Conservation (phyloP, 2,329 filamentous ascomycete genomes). For the Epichloe gansuensis region DNA sequence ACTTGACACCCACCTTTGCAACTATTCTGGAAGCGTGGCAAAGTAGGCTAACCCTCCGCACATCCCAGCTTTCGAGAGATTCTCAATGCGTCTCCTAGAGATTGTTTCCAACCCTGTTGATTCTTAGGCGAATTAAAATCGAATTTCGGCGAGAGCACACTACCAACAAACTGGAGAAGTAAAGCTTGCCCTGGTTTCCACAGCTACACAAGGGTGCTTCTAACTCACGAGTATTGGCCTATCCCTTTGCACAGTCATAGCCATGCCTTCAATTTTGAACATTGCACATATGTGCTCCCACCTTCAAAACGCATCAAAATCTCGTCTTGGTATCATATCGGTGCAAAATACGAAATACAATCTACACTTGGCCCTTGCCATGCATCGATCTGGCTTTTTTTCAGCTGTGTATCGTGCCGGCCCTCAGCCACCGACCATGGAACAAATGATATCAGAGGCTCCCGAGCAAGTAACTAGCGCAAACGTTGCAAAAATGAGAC, state of each 20-base stretch:
- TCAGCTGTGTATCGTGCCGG: conserved; percentile 64
- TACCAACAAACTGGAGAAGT: no score
- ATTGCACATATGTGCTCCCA: conserved; percentile 77
- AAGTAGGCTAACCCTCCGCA: no score
- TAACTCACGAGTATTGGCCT: background rate
- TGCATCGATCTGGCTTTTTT: conserved; percentile 75
- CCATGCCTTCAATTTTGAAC: conserved; percentile 45
- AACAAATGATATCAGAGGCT: conserved; percentile 30
- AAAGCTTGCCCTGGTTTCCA: no score
- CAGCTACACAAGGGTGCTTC: no score
- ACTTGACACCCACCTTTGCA: no score
- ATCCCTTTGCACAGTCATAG: conserved; percentile 4
- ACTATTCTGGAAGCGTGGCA: no score
- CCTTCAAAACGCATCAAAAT: conserved; percentile 76
- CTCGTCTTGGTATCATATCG: conserved; percentile 74
- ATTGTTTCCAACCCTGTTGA: no score
- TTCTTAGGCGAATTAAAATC: no score
- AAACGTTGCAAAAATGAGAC: conserved; percentile 60
- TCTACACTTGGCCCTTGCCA: conserved; percentile 58
- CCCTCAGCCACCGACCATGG: conserved; percentile 36
- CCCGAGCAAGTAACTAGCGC: conserved; percentile 48
- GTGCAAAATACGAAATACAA: conserved; percentile 71
- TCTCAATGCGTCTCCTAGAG: no score
- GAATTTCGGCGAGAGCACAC: no score
- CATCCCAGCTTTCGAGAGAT: no score